Base-by-base conservation (phyloP, 2,329 filamentous ascomycete genomes). In the Hymenoscyphus infarciens region DNA sequence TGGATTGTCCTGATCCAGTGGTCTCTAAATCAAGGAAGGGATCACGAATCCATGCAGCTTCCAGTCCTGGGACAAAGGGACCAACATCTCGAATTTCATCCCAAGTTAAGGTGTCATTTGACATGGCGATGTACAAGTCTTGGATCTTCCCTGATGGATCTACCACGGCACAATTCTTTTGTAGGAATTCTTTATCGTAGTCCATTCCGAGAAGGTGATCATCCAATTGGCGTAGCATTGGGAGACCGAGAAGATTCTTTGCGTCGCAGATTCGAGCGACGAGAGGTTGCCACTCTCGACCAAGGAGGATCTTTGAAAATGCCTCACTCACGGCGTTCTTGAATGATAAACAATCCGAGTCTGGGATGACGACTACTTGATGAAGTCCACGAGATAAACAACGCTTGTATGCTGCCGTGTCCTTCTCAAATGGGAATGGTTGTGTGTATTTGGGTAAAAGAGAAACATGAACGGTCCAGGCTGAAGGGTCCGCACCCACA, bases 401-500 rank as follows among this genome's bases (percentile, higher is more conserved):
- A 53, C 84, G 78, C 69, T 85, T 85, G 73, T 87, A 87, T 3
- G 83, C 83, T 49, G 78, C 81, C 15, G 83, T 86, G 67, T 86
- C 83, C 69, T 84, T 83, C 72, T 86, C 84, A 70, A 86, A 87
- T 0, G 84, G 84, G 66, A 86, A 85, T 4, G 83, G 81, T 61
- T 82, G 80, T 38, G 78, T 78, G 13, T 76, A 77, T 56, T 79
- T 81, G 3, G 84, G 84, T 42, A 87, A 76, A 13, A 87, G 77
- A 2, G 84, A 86, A 39, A 87, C 77, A 68, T 86, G 83, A 31
- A 86, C 81, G 1, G 83, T 86, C 84, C 84, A 87, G 5, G 77
- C 74, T 60, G 74, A 76, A 19, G 75, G 71, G 13, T 66, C 69
- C n/a, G 69, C 66, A 19, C 67, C 68, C n/a, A 68, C 63, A 16